These are phyloP conservation scores for Sanguinoderma infundibulare DNA, from an alignment of 1,284 basidiomycete genomes.

Conservation along the genomic window DNA sequence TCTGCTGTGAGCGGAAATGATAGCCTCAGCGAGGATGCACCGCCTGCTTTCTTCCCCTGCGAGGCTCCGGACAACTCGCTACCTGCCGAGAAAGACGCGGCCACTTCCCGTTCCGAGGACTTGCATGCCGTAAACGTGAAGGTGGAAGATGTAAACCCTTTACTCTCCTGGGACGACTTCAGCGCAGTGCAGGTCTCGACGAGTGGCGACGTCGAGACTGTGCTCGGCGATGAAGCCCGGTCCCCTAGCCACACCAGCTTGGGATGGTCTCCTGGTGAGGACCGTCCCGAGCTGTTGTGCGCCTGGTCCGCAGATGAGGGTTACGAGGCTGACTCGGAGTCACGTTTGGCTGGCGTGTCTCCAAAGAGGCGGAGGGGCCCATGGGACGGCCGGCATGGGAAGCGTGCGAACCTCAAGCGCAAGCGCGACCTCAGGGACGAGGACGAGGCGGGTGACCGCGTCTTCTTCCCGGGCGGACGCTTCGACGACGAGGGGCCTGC, in stretches of 20 bases:
- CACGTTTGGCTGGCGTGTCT: background rate
- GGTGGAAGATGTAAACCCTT: background rate
- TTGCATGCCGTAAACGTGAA: background rate
- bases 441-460: background rate
- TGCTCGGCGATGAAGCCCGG: background rate
- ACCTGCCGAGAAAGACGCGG: background rate
- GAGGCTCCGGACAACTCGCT: background rate
- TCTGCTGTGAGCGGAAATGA: background rate
- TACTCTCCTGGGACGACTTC: background rate
- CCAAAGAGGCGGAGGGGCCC: background rate
- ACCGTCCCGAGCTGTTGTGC: background rate
- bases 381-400: background rate
- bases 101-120: background rate
- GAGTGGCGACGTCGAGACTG: background rate
- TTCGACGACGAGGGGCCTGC: background rate
- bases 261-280: background rate
- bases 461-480: background rate
- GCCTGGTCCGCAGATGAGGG: background rate
- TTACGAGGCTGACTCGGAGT: background rate
- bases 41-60: background rate
- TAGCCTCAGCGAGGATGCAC: background rate
- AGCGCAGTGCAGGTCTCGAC: background rate
- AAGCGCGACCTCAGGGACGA: background rate
- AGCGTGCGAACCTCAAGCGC: background rate
- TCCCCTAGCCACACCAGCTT: background rate